Evolutionary conservation across 768 basidiomycete species (phyloP).

Genomic region (Austroboletus festivus): DNA sequence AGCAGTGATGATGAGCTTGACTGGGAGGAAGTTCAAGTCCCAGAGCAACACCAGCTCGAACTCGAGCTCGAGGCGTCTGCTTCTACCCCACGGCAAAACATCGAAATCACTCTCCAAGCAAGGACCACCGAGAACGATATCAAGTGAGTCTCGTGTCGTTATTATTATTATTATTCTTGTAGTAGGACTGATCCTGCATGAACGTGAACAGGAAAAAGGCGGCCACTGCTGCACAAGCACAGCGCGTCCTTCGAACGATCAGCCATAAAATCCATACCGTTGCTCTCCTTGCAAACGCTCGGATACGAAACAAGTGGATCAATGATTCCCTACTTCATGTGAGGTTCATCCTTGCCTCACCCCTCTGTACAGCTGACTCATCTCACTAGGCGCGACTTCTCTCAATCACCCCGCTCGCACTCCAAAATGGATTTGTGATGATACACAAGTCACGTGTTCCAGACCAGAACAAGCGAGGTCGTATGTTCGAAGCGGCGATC

Average conservation of each 20-base stretch:
- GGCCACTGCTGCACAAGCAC: slow-evolving; percentile 48
- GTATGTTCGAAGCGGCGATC: slow-evolving; percentile 83
- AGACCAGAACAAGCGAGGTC: slow-evolving; percentile 75
- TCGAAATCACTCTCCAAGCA: slow-evolving; percentile 72
- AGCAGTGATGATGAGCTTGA: slow-evolving; percentile 67
- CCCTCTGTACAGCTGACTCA: slow-evolving; percentile 4
- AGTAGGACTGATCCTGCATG: slow-evolving; percentile 15
- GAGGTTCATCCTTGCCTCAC: slow-evolving; percentile 21
- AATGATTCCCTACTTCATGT: slow-evolving; percentile 85
- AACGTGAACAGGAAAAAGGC: slow-evolving; percentile 42
- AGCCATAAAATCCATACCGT: slow-evolving; percentile 90
- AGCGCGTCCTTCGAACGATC: slow-evolving; percentile 71
- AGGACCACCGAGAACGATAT: slow-evolving; percentile 36
- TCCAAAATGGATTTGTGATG: slow-evolving; percentile 77
- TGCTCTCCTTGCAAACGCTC: slow-evolving; percentile 70
- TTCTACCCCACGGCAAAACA: slow-evolving; percentile 41
- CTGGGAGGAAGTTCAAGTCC: slow-evolving; percentile 76
- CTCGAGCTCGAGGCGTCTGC: slow-evolving; percentile 24
- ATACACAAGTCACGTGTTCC: slow-evolving; percentile 82
- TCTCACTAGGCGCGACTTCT: slow-evolving; percentile 74
- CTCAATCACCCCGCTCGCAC: slow-evolving; percentile 74
- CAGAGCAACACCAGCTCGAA: slow-evolving; percentile 26
- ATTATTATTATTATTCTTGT: not conserved
- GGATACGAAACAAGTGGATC: slow-evolving; percentile 76
- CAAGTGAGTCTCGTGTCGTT: slow-evolving; percentile 42